Evolutionary conservation across 139 green algal genomes (phyloP), one percentile per base, ranked within the genome.

Genomic region (Micromonas commoda): DNA sequence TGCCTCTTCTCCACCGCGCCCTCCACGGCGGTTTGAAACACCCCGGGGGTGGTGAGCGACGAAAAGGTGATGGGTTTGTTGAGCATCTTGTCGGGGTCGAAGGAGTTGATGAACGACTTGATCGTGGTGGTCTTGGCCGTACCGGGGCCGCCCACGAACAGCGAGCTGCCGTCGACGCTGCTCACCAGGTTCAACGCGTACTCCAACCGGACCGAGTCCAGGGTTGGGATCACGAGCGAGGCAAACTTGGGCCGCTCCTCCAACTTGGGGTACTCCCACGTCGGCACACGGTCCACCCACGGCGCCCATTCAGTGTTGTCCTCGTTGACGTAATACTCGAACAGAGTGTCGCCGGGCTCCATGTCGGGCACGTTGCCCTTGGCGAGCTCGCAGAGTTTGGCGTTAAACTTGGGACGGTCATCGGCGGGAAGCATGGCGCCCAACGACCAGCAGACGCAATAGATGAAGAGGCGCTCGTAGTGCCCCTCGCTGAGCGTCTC

Each of bases 251-350:
- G 86, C 45, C 87, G 85, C 0, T 71, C 51, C 38, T 88, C 87
- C 3, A 86, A 86, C 71, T 77, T 80, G 78, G 93, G 86, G 54
- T 91, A 96, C 34, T 81, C 78, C 77, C 91, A 93, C 1, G 81
- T 64, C 19, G 33, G 60, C 38, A 94, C 85, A 39, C 89, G 87
- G 16, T 63, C 77, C 39, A 82, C 81, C 91, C 91, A 96, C 37
- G 82, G 78, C 57, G 81, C 83, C 91, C 91, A 96, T 64, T 78
- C 79, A 57, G 80, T 72, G 21, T 91, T 84, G 1, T 80, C 54
- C 3, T 77, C 77, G 77, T 95, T 85, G 80, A 94, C 93, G 72
- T 79, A 88, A 85, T 94, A 96, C 71, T 96, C 91, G 80, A 91
- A 96, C 60, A 96, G 79, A 2, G 83, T 88, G 53, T 88, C 85